Base-by-base conservation (phyloP, 202 grass and related monocot species). In the Saccharum hybrid region DNA sequence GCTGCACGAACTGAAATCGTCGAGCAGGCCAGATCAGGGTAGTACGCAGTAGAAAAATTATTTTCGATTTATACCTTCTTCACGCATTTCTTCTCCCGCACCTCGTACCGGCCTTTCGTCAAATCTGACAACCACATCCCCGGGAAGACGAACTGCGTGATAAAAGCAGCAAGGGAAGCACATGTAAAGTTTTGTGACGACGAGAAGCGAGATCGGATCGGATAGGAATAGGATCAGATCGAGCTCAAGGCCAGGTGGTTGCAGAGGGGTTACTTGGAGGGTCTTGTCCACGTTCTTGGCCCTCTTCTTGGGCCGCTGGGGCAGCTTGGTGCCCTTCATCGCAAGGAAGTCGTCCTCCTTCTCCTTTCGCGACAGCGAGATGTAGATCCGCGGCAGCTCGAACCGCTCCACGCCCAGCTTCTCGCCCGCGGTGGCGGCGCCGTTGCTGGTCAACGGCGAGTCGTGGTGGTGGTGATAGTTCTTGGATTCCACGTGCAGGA, bases 251-350 rank as follows among this genome's bases (percentile, higher is more conserved):
- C 5, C 62, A 21, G 39, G 51, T 60, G 45, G 40, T 42, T 14
- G 5, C 34, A 5, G 34, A 36, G 4, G 34, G 15, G 15, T 52
- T 3, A 97, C 92, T 76, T 94, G 94, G 23, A 97, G 92, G 10
- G 84, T 77, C 88, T 87, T 94, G 73, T 94, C 94, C 8, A 97
- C 86, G 85, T 89, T 91, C 77, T 97, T 97, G 23, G 94, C 88
- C 87, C 94, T 77, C 88, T 97, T 97, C 84, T 94, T 97, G 71
- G 94, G 92, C 71, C 94, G 75, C 79, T 94, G 94, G 8, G 94
- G 94, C 81, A 97, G 90, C 88, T 97, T 97, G 78, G 92, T 91
- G 69, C 94, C 94, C 71, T 94, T 97, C 92, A 94, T 97, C 28
- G 86, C 88, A 37, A 92, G 19, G 82, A 97, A 97, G 68, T 97